Percentiles rank a stretch among this genome's conserved stretches.
Evolutionary conservation across 2,329 filamentous ascomycete genomes (phyloP).

Genomic region (Ophiosphaerella korrae): DNA sequence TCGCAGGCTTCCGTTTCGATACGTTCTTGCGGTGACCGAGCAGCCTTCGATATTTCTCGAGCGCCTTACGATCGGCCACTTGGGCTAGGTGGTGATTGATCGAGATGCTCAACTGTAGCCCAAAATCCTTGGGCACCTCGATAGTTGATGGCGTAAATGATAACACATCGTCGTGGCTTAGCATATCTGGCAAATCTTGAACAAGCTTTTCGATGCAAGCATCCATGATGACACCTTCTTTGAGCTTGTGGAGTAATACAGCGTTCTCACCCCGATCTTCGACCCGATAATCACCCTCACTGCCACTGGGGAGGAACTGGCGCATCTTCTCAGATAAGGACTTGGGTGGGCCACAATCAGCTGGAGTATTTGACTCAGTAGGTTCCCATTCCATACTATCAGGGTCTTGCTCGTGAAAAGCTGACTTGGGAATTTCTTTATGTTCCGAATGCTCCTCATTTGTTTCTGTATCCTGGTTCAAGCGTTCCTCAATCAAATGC

Average conservation of each 20-base stretch:
- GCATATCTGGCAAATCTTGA: conserved; percentile 40
- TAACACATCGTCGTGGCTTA: conserved; percentile 41
- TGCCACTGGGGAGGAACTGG: conserved; percentile 33
- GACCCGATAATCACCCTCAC: conserved; percentile 29
- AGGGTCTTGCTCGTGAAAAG: conserved; percentile 36
- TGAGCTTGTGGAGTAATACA: conserved; percentile 40
- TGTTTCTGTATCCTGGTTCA: conserved; percentile 26
- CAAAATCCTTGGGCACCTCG: conserved; percentile 46
- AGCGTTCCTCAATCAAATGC: conserved; percentile 38
- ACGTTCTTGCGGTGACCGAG: conserved; percentile 43
- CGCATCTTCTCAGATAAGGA: conserved; percentile 37
- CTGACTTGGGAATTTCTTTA: conserved; percentile 10
- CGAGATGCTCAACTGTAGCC: conserved; percentile 44
- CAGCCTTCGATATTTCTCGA: conserved; percentile 46
- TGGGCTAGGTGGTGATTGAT: conserved; percentile 48
- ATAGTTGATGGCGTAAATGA: conserved; percentile 47
- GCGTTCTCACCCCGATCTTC: conserved; percentile 32
- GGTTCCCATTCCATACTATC: conserved; percentile 48
- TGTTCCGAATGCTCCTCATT: conserved; percentile 9
- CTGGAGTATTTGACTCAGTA: conserved; percentile 34
- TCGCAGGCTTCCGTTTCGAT: conserved; percentile 37
- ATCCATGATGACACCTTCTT: conserved; percentile 45
- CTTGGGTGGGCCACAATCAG: conserved; percentile 37
- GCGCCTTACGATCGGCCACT: conserved; percentile 43
- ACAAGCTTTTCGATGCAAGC: conserved; percentile 46